Base-by-base conservation (phyloP, 2,329 filamentous ascomycete genomes). In the Epichloe scottii region DNA sequence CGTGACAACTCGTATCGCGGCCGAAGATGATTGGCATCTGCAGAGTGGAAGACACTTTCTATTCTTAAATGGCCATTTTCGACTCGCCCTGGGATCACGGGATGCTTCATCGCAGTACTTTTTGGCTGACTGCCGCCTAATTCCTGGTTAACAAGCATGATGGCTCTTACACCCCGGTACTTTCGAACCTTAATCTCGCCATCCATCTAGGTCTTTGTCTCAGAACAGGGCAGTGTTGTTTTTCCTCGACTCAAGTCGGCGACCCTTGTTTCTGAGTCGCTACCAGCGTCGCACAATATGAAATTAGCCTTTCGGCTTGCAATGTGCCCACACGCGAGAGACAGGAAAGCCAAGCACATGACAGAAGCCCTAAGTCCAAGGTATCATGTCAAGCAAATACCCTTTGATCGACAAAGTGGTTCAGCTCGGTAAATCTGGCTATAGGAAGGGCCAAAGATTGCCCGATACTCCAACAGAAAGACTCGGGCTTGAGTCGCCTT, bases 1-100 rank as follows among this genome's bases (percentile, higher is more conserved):
- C 50, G 53, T 26, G 49, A 54, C 45, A 53, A 60, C 43, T 52
- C 53, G 35, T 54, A 56, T 48, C 53, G 54, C 26, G 47, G 50
- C 3, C 35, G 51, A 42, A 49, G 56, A 53, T 59, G 12, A 53
- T 19, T 17, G 33, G 46, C 46, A 26, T n/a, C 30, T 45, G 33
- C 8, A 35, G 34, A 12, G 17, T 35, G 30, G n/a, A 48, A 14
- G 8, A 14, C 15, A 10, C 30, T 38, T 26, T 38, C 8, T 43
- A 38, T 7, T 10, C 19, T 23, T 46, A 46, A 15, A 15, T 14
- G 4, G 41, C 41, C 26, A 30, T 19, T 37, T n/a, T 23, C 17
- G 19, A 37, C 33, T 33, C 21, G 26, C 15, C 15, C 23, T 15
- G 15, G 23, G 14, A 43, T 43, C 14, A n/a, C 21, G 10, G n/a